These are phyloP conservation scores for Mucor indicus DNA, from an alignment of 371 early-diverging fungal genomes.

Conservation along the genomic window DNA sequence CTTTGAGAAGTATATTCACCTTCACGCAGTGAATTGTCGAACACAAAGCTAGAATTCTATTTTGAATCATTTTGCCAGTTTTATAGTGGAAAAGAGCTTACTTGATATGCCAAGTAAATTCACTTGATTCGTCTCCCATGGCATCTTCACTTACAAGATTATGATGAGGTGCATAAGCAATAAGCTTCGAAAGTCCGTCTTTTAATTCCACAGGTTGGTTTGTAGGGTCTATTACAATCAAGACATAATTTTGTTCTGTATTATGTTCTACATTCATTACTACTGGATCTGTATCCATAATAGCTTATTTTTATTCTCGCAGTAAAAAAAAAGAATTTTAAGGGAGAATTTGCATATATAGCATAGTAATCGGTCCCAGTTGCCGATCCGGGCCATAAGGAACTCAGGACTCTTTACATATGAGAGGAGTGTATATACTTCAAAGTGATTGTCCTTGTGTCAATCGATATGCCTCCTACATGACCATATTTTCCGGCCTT, in stretches of 20 bases:
- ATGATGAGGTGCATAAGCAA: slow-evolving; percentile 50
- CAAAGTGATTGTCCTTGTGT: no score
- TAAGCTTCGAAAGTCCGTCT: slow-evolving; percentile 58
- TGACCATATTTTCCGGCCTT: no score
- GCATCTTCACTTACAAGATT: slow-evolving; percentile 48
- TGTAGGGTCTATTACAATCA: slow-evolving; percentile 46
- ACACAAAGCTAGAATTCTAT: slow-evolving; percentile 38
- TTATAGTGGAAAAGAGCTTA: slow-evolving; percentile 18
- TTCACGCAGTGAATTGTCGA: slow-evolving; percentile 35
- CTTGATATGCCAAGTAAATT: slow-evolving; percentile 57
- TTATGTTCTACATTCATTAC: background rate
- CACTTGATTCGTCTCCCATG: slow-evolving; percentile 41
- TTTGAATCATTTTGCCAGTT: background rate
- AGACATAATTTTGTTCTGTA: slow-evolving; percentile 14
- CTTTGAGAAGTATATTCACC: slow-evolving; percentile 47
- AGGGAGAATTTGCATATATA: no score
- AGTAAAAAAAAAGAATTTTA: no score
- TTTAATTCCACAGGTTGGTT: slow-evolving; percentile 58
- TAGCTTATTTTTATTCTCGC: no score
- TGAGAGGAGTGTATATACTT: no score
- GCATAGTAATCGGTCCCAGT: no score
- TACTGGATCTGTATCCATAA: no score
- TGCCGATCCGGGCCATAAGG: no score
- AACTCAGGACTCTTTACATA: no score
- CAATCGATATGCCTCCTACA: no score